phyloP scores from a whole-genome alignment of 345 rosid species.

The Aquilaria malaccensis region DNA sequence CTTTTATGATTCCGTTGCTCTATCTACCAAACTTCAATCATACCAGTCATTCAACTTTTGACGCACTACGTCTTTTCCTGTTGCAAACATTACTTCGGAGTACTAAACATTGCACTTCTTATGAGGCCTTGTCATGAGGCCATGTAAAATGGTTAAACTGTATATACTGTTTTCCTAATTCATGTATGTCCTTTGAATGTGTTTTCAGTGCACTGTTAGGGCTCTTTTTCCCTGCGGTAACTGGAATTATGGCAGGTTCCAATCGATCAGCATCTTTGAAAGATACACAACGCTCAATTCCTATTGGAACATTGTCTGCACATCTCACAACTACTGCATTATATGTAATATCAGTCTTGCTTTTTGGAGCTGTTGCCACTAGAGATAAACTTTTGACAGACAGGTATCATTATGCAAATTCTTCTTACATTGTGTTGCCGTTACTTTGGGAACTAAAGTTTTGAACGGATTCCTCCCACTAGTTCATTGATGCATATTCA shows the following conservation, averaged over 20 bases:
- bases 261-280: conserved; percentile 92
- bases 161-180: too few relatives aligned
- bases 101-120: too few relatives aligned
- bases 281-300: conserved; percentile 97
- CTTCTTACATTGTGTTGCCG: too few relatives aligned
- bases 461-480: neutral
- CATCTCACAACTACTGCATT: conserved; percentile 76
- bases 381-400: conserved; percentile 86
- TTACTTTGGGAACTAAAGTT: too few relatives aligned
- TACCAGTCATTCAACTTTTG: too few relatives aligned
- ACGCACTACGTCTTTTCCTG: too few relatives aligned
- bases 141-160: too few relatives aligned
- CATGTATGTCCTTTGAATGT: too few relatives aligned
- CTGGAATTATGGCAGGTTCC: conserved; percentile 99
- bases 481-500: neutral
- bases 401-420: conserved; percentile 40
- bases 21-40: too few relatives aligned
- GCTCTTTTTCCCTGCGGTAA: conserved; percentile 98
- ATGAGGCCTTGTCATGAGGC: too few relatives aligned
- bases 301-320: conserved; percentile 93
- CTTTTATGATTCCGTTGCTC: too few relatives aligned
- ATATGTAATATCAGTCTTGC: conserved; percentile 67
- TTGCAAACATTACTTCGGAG: too few relatives aligned
- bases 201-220: conserved; percentile 80
- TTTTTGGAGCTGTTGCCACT: conserved; percentile 89